Evolutionary conservation across 1,284 basidiomycete genomes (phyloP).

Genomic region (Leccinum pachyderme): DNA sequence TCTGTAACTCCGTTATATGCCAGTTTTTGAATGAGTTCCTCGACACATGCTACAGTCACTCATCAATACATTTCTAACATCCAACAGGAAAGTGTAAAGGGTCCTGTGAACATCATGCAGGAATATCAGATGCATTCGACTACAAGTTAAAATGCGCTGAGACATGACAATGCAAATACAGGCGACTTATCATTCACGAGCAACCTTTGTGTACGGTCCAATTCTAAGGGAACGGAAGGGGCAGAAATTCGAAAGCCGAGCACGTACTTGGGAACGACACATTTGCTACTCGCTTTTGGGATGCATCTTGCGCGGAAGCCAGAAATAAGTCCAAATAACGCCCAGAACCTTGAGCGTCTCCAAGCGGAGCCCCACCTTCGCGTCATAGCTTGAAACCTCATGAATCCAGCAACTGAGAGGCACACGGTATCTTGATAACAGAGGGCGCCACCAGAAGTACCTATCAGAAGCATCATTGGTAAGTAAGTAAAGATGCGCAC

Average conservation of each 20-base stretch:
- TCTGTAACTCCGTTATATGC: neutral
- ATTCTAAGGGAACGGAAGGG: no score
- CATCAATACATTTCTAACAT: neutral
- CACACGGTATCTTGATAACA: neutral
- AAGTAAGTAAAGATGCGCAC: neutral
- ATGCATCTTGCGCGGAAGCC: neutral
- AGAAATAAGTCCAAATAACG: no score
- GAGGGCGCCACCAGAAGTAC: neutral
- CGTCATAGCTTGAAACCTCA: neutral
- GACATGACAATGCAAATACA: neutral
- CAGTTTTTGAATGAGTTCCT: neutral
- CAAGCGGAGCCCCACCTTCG: neutral
- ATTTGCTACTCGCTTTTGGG: neutral
- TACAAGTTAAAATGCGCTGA: neutral
- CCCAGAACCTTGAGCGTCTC: neutral
- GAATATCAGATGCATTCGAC: neutral
- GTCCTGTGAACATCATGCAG: neutral
- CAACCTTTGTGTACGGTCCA: neutral
- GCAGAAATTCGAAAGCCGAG: neutral
- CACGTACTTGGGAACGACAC: neutral
- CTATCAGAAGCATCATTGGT: neutral
- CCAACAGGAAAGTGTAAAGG: neutral
- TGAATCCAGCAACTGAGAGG: neutral
- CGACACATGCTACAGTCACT: neutral
- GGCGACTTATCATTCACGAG: neutral